Evolutionary conservation across 179 eudicot species (phyloP).

Genomic region (Silene coronaria): DNA sequence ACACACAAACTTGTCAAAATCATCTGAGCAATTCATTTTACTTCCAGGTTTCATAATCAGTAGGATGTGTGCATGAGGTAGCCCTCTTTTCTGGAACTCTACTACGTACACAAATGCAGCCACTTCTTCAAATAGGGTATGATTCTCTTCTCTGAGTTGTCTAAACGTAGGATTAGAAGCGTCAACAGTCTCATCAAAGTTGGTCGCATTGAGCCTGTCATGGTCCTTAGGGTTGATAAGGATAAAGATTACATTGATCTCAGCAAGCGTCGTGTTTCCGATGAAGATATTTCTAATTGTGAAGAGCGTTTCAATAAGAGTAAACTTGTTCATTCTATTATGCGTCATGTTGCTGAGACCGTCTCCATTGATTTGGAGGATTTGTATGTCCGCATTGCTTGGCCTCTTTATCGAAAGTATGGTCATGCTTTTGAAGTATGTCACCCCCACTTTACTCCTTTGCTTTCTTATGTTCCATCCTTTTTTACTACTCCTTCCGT

Average conservation of each 20-base stretch:
- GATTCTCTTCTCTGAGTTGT: constrained; percentile 35
- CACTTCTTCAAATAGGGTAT: too few species aligned
- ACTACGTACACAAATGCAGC: too few species aligned
- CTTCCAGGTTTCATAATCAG: too few species aligned
- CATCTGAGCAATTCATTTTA: too few species aligned
- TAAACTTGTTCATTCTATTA: neutral
- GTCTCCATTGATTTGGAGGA: constrained; percentile 50
- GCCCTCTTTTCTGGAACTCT: too few species aligned
- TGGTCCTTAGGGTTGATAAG: constrained; percentile 72
- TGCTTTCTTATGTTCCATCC: neutral
- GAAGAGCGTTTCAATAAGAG: neutral
- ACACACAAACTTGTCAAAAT: too few species aligned
- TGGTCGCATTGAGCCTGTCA: constrained; percentile 71
- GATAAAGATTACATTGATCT: constrained; percentile 77
- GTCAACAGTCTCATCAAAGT: constrained; percentile 31
- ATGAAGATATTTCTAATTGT: neutral
- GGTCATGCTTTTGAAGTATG: constrained; percentile 96
- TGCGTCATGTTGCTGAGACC: neutral
- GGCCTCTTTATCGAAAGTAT: constrained; percentile 90
- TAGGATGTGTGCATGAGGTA: too few species aligned
- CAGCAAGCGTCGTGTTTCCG: constrained; percentile 33
- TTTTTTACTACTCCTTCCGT: too few species aligned
- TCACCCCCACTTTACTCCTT: neutral
- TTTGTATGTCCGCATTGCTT: constrained; percentile 72
- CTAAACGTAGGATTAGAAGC: constrained; percentile 19